Conservation (phyloP, 768 basidiomycete species). For the Dentipellis sp. region DNA sequence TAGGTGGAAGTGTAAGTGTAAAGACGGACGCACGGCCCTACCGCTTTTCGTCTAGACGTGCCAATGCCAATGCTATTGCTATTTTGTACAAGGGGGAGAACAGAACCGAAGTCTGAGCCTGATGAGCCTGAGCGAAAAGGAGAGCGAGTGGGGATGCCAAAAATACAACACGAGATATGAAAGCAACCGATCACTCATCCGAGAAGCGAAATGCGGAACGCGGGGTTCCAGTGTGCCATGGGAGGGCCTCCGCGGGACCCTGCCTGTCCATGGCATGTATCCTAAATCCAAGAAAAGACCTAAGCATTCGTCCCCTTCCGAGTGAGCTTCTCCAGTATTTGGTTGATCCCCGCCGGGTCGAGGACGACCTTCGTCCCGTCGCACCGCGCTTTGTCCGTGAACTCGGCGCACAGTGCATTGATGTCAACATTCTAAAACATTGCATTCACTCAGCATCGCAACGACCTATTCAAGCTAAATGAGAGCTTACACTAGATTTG, state of each 20-base stretch:
- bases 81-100: too few species aligned
- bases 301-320: not conserved
- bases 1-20: too few species aligned
- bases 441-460: not conserved
- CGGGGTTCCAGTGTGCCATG: too few species aligned
- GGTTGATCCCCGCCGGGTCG: constrained; percentile 37
- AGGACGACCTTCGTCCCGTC: constrained; percentile 80
- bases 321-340: constrained; percentile 32
- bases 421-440: constrained; percentile 59
- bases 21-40: too few species aligned
- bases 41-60: too few species aligned
- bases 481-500: constrained; percentile 42
- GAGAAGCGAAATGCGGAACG: too few species aligned
- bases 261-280: too few species aligned
- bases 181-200: not conserved
- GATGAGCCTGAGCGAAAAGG: not conserved
- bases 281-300: too few species aligned
- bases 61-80: too few species aligned
- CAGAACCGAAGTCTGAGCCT: too few species aligned
- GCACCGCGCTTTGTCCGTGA: constrained; percentile 74
- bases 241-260: too few species aligned
- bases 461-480: not conserved
- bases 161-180: not conserved
- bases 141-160: not conserved
- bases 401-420: constrained; percentile 70